phyloP scores from a whole-genome alignment of 495 filamentous ascomycete genomes.

The Patellaria atrata region DNA sequence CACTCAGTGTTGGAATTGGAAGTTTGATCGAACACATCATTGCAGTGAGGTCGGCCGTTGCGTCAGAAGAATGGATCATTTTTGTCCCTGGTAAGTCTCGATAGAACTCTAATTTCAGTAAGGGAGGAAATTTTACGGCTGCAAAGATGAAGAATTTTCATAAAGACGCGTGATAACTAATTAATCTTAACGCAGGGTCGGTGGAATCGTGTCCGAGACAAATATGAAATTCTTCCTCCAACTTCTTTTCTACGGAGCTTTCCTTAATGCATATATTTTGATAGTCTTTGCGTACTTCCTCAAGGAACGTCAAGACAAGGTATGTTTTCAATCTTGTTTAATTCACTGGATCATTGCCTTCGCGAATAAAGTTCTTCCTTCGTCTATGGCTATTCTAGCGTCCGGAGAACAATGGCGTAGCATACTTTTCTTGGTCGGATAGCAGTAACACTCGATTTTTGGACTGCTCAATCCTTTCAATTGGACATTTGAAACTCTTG shows the following conservation, averaged over 20 bases:
- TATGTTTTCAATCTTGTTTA: constrained; percentile 6
- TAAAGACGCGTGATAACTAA: not conserved
- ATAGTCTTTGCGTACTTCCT: constrained; percentile 43
- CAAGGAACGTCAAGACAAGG: constrained; percentile 27
- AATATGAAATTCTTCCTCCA: constrained; percentile 85
- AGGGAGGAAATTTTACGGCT: not conserved
- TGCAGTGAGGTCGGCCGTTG: constrained; percentile 65
- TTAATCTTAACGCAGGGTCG: constrained; percentile 42
- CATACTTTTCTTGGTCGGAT: not conserved
- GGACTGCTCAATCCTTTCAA: not conserved
- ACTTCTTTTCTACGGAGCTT: constrained; percentile 54
- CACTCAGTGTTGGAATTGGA: constrained; percentile 64
- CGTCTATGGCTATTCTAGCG: not conserved
- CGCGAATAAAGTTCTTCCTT: not conserved
- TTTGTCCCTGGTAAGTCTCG: constrained; percentile 60
- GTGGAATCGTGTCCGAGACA: constrained; percentile 72
- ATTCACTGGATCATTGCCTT: not conserved
- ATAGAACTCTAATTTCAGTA: constrained; percentile 2
- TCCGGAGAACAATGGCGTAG: not conserved
- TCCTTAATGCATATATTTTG: constrained; percentile 52
- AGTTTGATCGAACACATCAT: constrained; percentile 72
- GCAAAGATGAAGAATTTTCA: not conserved
- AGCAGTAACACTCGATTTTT: too few relatives aligned
- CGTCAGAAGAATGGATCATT: constrained; percentile 82
- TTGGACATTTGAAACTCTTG: not conserved